A percentile compares a stretch with the other conserved stretches of the same genome.
Evolutionary conservation across 345 rosid species (phyloP).

Genomic region (Diplotaxis tenuifolia): DNA sequence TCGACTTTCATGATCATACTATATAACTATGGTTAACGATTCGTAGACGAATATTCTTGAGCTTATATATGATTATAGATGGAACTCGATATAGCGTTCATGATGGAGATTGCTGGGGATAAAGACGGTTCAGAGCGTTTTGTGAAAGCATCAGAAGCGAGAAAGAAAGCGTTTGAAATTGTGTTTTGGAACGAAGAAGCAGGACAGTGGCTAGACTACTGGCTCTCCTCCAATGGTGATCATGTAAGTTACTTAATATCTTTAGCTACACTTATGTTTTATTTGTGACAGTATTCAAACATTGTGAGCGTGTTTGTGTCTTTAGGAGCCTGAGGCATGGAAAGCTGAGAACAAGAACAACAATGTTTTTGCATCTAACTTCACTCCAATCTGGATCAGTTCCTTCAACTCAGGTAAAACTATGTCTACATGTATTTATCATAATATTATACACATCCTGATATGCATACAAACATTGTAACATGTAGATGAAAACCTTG

Average conservation of each 20-base stretch:
- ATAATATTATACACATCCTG: neutral
- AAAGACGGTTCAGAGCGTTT: constrained; percentile 42
- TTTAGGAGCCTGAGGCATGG: constrained; percentile 59
- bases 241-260: constrained; percentile 12
- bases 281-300: neutral
- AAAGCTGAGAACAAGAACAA: constrained; percentile 60
- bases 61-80: constrained; percentile 40
- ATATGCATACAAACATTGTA: neutral
- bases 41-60: neutral
- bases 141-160: constrained; percentile 52
- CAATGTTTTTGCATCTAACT: constrained; percentile 74
- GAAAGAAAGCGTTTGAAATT: constrained; percentile 53
- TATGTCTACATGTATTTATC: neutral
- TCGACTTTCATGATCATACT: neutral
- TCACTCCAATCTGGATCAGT: constrained; percentile 73
- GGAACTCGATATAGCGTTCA: constrained; percentile 80
- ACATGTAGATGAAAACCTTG: constrained; percentile 51
- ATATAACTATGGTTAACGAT: neutral
- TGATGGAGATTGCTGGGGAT: constrained; percentile 58
- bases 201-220: constrained; percentile 94
- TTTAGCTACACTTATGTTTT: neutral
- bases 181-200: constrained; percentile 67
- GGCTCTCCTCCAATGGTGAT: constrained; percentile 45
- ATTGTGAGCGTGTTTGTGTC: neutral
- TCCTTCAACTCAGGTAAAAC: constrained; percentile 67